Percentiles rank a stretch among this genome's conserved stretches.
phyloP scores from a whole-genome alignment of 192 early-diverging fungal species.

The Jimgerdemannia flammicorona region DNA sequence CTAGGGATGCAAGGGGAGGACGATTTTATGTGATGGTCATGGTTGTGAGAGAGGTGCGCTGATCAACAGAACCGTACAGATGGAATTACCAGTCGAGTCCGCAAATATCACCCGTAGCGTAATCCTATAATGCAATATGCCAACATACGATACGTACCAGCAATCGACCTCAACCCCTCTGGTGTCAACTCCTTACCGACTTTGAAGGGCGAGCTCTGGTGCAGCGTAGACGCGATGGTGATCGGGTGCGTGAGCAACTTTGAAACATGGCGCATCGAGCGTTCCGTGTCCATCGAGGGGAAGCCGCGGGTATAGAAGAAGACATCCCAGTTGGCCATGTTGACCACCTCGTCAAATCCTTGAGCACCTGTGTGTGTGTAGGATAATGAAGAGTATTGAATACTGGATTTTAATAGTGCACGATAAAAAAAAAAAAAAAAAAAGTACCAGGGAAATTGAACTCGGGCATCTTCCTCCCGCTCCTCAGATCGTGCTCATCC shows the following conservation, averaged over 20 bases:
- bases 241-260: constrained; percentile 77
- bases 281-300: constrained; percentile 61
- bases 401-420: neutral
- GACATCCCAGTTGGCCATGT: constrained; percentile 74
- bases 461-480: constrained; percentile 68
- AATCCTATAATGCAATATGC: too few relatives aligned
- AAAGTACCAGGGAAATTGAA: constrained; percentile 71
- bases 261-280: constrained; percentile 75
- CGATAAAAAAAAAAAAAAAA: neutral
- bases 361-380: constrained; percentile 34
- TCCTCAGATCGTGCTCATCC: constrained; percentile 78
- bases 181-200: constrained; percentile 59
- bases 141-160: constrained; percentile 33
- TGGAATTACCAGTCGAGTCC: too few relatives aligned
- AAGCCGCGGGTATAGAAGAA: constrained; percentile 79
- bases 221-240: constrained; percentile 69
- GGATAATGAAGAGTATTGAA: constrained; percentile 1
- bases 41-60: too few relatives aligned
- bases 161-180: constrained; percentile 71
- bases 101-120: too few relatives aligned
- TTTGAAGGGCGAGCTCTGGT: constrained; percentile 69
- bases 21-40: neutral
- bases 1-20: constrained; percentile 6
- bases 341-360: constrained; percentile 69
- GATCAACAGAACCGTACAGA: too few relatives aligned